Evolutionary conservation across 345 rosid genomes (phyloP).

Genomic region (Litchi chinensis): DNA sequence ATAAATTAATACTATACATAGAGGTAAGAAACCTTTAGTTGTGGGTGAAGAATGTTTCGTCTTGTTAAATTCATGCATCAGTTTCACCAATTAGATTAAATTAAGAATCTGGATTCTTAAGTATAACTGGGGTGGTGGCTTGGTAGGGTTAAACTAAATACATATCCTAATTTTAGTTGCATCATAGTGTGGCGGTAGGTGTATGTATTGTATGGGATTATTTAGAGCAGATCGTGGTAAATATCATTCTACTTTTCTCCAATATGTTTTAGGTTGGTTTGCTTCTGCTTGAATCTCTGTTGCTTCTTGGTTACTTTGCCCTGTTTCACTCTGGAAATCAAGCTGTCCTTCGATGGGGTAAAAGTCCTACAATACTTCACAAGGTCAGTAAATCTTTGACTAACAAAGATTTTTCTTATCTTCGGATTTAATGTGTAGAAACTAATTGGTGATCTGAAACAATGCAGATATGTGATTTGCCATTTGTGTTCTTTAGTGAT

Average conservation of each 20-base stretch:
- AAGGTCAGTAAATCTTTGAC: slow-evolving; percentile 48
- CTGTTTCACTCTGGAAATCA: slow-evolving; percentile 72
- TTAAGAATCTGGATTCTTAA: too few species aligned
- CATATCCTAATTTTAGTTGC: background rate
- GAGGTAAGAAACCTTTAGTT: background rate
- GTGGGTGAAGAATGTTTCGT: background rate
- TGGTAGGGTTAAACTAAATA: background rate
- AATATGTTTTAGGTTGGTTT: slow-evolving; percentile 51
- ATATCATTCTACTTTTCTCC: background rate
- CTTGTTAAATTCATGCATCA: background rate
- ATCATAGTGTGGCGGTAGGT: background rate
- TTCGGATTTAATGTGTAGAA: slow-evolving; percentile 7
- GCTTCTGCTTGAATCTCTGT: slow-evolving; percentile 65
- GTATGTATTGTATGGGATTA: slow-evolving; percentile 1
- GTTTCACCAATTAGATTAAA: background rate
- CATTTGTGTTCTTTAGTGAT: slow-evolving; percentile 74
- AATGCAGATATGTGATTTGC: slow-evolving; percentile 78
- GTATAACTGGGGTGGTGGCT: background rate
- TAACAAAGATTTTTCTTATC: background rate
- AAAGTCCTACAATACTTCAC: slow-evolving; percentile 79
- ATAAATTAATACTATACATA: background rate
- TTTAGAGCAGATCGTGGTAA: background rate
- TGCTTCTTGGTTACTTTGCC: slow-evolving; percentile 69
- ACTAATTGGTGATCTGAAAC: slow-evolving; percentile 29
- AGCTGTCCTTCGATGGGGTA: slow-evolving; percentile 83